These are phyloP conservation scores for Kitagawia praeruptora DNA, from an alignment of 129 eudicot species.

Conservation along the genomic window DNA sequence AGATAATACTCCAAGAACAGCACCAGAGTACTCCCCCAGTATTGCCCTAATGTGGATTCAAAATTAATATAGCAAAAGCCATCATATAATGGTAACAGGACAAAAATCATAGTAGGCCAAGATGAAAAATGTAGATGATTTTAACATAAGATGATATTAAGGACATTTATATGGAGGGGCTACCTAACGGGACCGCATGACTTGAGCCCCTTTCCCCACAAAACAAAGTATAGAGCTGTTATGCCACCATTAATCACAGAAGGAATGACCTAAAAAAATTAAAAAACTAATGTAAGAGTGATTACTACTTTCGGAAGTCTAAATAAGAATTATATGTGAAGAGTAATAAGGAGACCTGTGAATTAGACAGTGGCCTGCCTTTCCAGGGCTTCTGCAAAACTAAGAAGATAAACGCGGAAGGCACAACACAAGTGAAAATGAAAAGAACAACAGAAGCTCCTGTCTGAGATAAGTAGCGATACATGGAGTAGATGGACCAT, in stretches of 20 bases:
- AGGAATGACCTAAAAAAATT: constrained; percentile 71
- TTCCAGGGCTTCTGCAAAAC: constrained; percentile 82
- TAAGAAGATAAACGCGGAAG: constrained; percentile 59
- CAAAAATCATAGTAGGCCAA: background rate
- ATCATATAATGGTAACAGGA: background rate
- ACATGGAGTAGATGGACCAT: constrained; percentile 95
- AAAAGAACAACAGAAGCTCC: constrained; percentile 92
- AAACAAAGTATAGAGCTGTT: constrained; percentile 82
- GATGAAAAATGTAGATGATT: background rate
- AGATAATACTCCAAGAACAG: constrained; percentile 90
- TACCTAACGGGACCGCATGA: constrained; percentile 96
- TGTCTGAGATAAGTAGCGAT: constrained; percentile 62
- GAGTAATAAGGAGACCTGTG: constrained; percentile 40
- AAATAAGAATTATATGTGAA: background rate
- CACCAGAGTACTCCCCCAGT: constrained; percentile 88
- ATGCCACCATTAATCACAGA: constrained; percentile 81
- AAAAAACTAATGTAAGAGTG: background rate
- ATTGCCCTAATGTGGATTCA: constrained; percentile 49
- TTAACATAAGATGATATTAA: background rate
- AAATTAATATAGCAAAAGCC: constrained; percentile 1
- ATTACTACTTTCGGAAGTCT: background rate
- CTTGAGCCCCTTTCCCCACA: constrained; percentile 94
- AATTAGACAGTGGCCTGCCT: constrained; percentile 74
- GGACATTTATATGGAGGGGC: background rate
- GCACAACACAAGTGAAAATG: constrained; percentile 75